Conservation (phyloP, 2,329 filamentous ascomycete genomes). For the Gremmenia infestans region DNA sequence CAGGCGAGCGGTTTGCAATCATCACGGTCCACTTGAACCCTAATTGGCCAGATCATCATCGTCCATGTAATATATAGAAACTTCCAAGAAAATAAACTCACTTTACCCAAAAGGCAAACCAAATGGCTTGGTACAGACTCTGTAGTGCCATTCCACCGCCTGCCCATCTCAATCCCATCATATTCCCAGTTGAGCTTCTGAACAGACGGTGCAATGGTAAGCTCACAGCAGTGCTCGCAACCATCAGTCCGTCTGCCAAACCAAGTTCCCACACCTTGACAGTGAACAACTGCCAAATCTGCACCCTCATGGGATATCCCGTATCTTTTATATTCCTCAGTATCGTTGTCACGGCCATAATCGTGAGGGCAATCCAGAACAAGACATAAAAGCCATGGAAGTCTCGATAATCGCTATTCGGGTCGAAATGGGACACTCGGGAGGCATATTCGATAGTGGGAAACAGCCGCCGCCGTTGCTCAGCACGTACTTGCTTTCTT, state of each 20-base stretch:
- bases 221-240: conserved; percentile 64
- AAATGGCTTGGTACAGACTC: conserved; percentile 71
- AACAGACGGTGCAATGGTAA: conserved; percentile 69
- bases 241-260: conserved; percentile 81
- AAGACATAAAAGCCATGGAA: conserved; percentile 97
- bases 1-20: background rate
- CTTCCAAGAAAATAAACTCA: conserved; percentile 32
- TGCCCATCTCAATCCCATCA: conserved; percentile 62
- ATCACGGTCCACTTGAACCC: background rate
- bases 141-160: conserved; percentile 76
- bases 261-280: conserved; percentile 85
- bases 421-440: conserved; percentile 93
- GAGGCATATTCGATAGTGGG: conserved; percentile 88
- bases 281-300: conserved; percentile 85
- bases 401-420: conserved; percentile 83
- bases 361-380: conserved; percentile 94
- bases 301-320: conserved; percentile 75
- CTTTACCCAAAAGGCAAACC: conserved; percentile 78
- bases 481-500: conserved; percentile 75
- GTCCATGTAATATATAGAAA: too few species aligned
- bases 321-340: conserved; percentile 92
- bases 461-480: conserved; percentile 79
- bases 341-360: conserved; percentile 96
- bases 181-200: conserved; percentile 45
- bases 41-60: background rate